phyloP scores from a whole-genome alignment of 2,329 filamentous ascomycete species.

The Colletotrichum truncatum region DNA sequence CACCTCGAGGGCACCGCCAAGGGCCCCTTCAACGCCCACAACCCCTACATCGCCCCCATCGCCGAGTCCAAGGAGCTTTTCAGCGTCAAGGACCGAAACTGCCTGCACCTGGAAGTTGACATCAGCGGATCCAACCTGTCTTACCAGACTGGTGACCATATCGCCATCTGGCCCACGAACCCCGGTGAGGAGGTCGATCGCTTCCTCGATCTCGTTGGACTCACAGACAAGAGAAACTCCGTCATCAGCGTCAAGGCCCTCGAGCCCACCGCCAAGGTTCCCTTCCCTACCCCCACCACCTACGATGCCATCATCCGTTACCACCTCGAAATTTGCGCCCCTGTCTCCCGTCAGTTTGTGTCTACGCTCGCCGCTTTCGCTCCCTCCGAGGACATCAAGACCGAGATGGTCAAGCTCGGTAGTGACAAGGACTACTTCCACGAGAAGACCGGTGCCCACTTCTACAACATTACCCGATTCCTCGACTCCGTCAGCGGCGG shows the following conservation, averaged over 20 bases:
- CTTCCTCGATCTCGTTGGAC: conserved; percentile 81
- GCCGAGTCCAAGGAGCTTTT: conserved; percentile 92
- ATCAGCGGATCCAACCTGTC: conserved; percentile 87
- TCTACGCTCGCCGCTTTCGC: conserved; percentile 89
- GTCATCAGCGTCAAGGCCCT: conserved; percentile 91
- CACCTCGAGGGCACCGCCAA: conserved; percentile 87
- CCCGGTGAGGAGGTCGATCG: conserved; percentile 91
- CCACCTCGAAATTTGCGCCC: conserved; percentile 95
- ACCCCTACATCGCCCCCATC: conserved; percentile 96
- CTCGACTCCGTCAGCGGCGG: conserved; percentile 78
- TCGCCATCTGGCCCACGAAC: conserved; percentile 97
- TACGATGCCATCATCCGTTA: conserved; percentile 94
- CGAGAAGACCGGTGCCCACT: conserved; percentile 80
- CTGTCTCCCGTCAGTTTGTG: conserved; percentile 95
- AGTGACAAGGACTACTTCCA: conserved; percentile 96
- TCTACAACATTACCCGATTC: conserved; percentile 90
- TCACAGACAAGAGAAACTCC: conserved; percentile 78
- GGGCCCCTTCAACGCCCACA: conserved; percentile 95
- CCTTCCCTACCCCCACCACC: conserved; percentile 96
- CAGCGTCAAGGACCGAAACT: conserved; percentile 89
- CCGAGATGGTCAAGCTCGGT: conserved; percentile 88
- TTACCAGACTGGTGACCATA: conserved; percentile 97
- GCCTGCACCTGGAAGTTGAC: conserved; percentile 94
- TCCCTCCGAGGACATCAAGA: conserved; percentile 83
- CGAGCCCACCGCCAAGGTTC: conserved; percentile 95